Percentiles rank a stretch among this genome's conserved stretches.
These are phyloP conservation scores for Forsythia suspensa DNA, from an alignment of 257 asterid species.

Conservation along the genomic window DNA sequence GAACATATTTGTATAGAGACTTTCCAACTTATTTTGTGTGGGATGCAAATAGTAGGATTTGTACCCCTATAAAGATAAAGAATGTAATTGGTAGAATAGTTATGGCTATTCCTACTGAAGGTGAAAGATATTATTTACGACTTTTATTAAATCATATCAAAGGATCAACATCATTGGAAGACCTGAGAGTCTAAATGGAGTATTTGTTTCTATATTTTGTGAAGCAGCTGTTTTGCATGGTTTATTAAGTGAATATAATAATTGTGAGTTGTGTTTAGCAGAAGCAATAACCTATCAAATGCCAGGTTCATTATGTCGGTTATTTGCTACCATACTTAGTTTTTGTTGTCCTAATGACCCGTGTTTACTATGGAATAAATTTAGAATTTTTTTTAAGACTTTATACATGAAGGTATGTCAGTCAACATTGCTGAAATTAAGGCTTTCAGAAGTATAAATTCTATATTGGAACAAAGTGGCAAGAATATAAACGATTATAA, in stretches of 20 bases:
- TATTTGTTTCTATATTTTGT: no score
- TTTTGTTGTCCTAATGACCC: not conserved
- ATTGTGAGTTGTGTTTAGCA: not conserved
- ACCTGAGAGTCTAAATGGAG: no score
- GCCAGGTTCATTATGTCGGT: not conserved
- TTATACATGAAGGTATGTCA: no score
- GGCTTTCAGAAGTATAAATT: not conserved
- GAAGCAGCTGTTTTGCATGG: no score
- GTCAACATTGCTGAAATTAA: not conserved
- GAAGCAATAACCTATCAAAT: not conserved
- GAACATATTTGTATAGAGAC: no score
- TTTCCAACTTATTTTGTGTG: not conserved
- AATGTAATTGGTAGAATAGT: no score
- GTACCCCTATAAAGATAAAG: not conserved
- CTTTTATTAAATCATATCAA: no score
- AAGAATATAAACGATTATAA: not conserved
- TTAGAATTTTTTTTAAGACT: not conserved
- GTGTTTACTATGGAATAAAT: not conserved
- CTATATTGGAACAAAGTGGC: not conserved
- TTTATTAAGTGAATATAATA: not conserved
- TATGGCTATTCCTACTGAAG: no score
- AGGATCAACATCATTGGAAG: no score
- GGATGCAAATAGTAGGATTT: not conserved
- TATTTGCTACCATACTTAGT: not conserved
- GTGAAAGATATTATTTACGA: no score